Evolutionary conservation across 306 rosid genomes (phyloP).

Genomic region (Castanea sativa): DNA sequence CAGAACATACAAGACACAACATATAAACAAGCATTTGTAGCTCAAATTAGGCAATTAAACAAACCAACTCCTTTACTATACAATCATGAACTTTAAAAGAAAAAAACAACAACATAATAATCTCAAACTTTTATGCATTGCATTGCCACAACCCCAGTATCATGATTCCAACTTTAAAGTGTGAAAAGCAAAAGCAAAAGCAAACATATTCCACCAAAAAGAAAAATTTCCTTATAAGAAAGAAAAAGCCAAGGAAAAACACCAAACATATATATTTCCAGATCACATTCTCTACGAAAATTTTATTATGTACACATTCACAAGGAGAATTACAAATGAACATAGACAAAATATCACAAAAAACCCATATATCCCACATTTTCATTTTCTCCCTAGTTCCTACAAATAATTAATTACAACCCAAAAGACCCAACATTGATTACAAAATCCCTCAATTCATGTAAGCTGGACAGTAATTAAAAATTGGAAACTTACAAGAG

Average conservation of each 20-base stretch:
- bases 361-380: background rate
- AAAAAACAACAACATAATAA: background rate
- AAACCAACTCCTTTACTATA: background rate
- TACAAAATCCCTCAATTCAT: background rate
- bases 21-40: background rate
- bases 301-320: background rate
- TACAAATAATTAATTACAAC: background rate
- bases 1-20: too few relatives aligned
- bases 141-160: too few relatives aligned
- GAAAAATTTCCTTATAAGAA: too few relatives aligned
- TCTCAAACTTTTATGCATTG: background rate
- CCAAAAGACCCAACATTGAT: background rate
- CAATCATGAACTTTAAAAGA: background rate
- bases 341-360: background rate
- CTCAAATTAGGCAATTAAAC: background rate
- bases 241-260: background rate
- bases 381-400: too few relatives aligned
- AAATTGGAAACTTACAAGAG: background rate
- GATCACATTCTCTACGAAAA: background rate
- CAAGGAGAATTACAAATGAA: background rate
- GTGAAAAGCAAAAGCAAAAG: too few relatives aligned
- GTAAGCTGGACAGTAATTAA: constrained; percentile 18
- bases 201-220: too few relatives aligned
- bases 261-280: background rate
- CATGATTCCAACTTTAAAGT: too few relatives aligned